Percentiles rank a stretch among this genome's conserved stretches.
phyloP scores from a whole-genome alignment of 176 grass and related monocot species.

The Guadua angustifolia region DNA sequence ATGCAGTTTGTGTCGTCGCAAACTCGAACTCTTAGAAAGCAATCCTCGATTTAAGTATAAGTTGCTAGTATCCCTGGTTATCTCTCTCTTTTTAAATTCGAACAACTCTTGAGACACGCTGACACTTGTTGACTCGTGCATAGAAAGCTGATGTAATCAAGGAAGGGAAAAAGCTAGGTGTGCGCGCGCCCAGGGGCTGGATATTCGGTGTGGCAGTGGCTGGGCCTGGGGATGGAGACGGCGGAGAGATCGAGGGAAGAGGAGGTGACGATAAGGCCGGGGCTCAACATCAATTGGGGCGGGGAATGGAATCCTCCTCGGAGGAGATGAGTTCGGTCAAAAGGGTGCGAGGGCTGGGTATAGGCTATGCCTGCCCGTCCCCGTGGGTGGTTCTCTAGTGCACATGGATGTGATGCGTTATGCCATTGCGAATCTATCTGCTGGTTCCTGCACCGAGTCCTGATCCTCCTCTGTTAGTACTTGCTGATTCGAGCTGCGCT shows the following conservation, averaged over 20 bases:
- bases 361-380: background rate
- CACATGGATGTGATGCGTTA: conserved; percentile 20
- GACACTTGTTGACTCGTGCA: conserved; percentile 33
- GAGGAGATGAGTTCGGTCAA: conserved; percentile 41
- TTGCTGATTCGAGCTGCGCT: background rate
- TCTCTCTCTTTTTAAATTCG: background rate
- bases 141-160: conserved; percentile 41
- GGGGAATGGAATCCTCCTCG: conserved; percentile 47
- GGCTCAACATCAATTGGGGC: conserved; percentile 32
- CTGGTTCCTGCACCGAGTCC: background rate
- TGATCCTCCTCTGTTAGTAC: no score
- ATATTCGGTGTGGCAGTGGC: conserved; percentile 32
- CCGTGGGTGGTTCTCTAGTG: conserved; percentile 17
- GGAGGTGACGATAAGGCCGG: conserved; percentile 39
- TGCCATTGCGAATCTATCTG: conserved; percentile 17
- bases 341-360: background rate
- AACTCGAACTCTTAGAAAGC: conserved; percentile 25
- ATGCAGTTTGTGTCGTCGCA: conserved; percentile 41
- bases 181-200: background rate
- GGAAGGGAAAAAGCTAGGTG: background rate
- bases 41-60: background rate
- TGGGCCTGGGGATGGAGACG: background rate
- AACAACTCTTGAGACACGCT: background rate
- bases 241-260: background rate
- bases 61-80: background rate